Evolutionary conservation across 768 basidiomycete species (phyloP).

Genomic region (Pleurotus djamor): DNA sequence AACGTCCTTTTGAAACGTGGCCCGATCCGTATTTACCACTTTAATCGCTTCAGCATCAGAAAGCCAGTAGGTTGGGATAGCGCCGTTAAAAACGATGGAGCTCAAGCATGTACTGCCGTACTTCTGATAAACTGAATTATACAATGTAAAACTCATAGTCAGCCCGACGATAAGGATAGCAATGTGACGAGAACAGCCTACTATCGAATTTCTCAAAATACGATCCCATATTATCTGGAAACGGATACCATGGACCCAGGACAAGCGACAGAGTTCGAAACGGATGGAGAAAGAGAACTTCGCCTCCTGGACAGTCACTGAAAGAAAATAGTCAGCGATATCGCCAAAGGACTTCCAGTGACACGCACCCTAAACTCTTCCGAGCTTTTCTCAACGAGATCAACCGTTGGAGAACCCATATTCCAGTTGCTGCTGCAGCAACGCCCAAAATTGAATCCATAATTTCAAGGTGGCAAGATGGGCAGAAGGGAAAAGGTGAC

Average conservation of each 20-base stretch:
- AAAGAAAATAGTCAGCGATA: background rate
- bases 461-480: no score
- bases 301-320: constrained; percentile 3
- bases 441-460: background rate
- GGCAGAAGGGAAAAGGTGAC: no score
- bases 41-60: constrained; percentile 42
- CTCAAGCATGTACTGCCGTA: constrained; percentile 36
- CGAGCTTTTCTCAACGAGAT: background rate
- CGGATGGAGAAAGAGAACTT: constrained; percentile 20
- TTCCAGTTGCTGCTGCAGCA: background rate
- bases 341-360: background rate
- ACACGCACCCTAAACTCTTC: constrained; percentile 3
- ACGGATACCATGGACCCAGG: constrained; percentile 29
- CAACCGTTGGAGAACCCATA: background rate
- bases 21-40: constrained; percentile 25
- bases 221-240: constrained; percentile 27
- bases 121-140: constrained; percentile 29
- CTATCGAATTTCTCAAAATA: constrained; percentile 31
- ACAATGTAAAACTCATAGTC: no score
- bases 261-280: constrained; percentile 22
- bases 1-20: constrained; percentile 36
- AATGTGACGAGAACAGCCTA: constrained; percentile 15
- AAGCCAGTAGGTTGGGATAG: constrained; percentile 35
- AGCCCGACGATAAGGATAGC: no score
- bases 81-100: constrained; percentile 27